Percentiles rank a stretch among this genome's conserved stretches.
Evolutionary conservation across 257 asterid species (phyloP).

Genomic region (Fraxinus pennsylvanica): DNA sequence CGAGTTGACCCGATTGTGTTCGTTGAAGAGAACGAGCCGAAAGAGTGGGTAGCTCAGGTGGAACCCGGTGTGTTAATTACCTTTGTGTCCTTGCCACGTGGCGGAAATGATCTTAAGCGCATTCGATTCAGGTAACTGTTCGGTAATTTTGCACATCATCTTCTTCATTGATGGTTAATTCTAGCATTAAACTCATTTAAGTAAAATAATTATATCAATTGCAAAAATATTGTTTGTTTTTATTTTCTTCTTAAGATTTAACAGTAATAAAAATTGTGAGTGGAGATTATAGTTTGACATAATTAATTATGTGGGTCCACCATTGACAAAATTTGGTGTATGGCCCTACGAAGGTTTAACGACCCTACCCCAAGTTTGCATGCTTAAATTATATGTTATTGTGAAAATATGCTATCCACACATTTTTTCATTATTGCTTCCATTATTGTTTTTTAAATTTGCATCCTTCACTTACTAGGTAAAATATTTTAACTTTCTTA

Average conservation of each 20-base stretch:
- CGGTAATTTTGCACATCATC: slow-evolving; percentile 4
- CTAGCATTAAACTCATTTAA: no score
- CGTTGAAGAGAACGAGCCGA: slow-evolving; percentile 86
- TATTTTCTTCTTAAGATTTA: no score
- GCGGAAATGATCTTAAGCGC: slow-evolving; percentile 91
- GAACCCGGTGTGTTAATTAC: slow-evolving; percentile 95
- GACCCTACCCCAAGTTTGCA: not conserved
- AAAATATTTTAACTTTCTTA: no score
- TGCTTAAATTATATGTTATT: not conserved
- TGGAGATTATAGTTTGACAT: not conserved
- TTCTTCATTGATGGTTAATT: not conserved
- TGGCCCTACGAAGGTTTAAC: slow-evolving; percentile 5
- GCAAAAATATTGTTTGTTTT: not conserved
- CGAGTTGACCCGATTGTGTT: slow-evolving; percentile 80
- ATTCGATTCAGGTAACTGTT: slow-evolving; percentile 84
- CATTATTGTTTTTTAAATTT: not conserved
- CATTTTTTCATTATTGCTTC: not conserved
- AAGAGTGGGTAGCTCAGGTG: slow-evolving; percentile 99
- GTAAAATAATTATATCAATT: no score
- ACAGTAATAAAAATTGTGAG: not conserved
- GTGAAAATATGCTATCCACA: not conserved
- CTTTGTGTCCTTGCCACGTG: slow-evolving; percentile 83
- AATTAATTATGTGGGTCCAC: slow-evolving; percentile 1
- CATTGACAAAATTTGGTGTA: not conserved
- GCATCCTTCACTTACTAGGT: no score